These are phyloP conservation scores for Phialophora chinensis DNA, from an alignment of 2,329 filamentous ascomycete genomes.

Conservation along the genomic window DNA sequence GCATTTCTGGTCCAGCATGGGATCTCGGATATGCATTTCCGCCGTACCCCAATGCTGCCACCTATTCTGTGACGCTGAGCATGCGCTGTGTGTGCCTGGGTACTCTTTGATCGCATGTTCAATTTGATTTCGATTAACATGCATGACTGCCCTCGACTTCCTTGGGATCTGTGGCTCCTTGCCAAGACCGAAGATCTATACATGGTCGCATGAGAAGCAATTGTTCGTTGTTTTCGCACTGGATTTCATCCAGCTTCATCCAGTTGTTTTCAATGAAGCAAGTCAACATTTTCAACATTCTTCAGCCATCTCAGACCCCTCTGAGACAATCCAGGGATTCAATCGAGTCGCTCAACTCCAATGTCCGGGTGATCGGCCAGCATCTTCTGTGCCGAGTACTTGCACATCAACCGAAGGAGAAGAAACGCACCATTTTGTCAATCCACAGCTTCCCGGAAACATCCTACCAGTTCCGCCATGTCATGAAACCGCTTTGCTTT, in stretches of 20 bases:
- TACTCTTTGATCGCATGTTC: not conserved
- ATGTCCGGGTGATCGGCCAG: not conserved
- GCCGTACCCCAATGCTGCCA: not conserved
- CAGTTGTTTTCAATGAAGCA: not conserved
- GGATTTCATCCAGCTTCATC: not conserved
- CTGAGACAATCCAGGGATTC: not conserved
- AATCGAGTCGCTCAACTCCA: not conserved
- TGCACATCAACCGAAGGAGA: slow-evolving; percentile 1
- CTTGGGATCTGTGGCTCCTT: not conserved
- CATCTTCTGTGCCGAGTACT: slow-evolving; percentile 21
- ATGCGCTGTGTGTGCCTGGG: not conserved
- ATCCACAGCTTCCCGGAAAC: slow-evolving; percentile 58
- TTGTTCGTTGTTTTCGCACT: not conserved
- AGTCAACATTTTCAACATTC: not conserved
- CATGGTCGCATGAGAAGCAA: not conserved
- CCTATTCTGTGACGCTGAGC: slow-evolving; percentile 1
- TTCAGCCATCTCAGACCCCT: not conserved
- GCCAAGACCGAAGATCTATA: not conserved
- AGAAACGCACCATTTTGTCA: slow-evolving; percentile 50
- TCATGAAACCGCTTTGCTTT: slow-evolving; percentile 48
- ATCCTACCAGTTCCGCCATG: slow-evolving; percentile 53
- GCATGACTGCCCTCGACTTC: not conserved
- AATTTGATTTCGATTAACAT: slow-evolving; percentile 4
- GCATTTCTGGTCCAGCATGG: not conserved
- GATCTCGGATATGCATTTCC: not conserved